A percentile compares a stretch with the other conserved stretches of the same genome.
phyloP scores from a whole-genome alignment of 192 early-diverging fungal species.

The Mortierella antarctica region DNA sequence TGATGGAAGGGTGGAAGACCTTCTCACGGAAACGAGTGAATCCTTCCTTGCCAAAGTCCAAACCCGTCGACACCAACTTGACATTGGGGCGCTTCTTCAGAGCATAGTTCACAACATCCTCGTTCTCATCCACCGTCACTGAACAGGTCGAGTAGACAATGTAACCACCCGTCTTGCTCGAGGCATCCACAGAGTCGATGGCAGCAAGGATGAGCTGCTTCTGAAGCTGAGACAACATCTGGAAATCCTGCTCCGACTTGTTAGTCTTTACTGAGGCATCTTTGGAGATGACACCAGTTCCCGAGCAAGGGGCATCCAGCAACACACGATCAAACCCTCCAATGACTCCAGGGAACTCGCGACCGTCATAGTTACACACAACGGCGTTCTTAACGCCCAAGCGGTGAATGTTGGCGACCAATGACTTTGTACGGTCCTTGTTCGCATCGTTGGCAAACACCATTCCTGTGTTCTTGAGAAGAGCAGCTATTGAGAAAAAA shows the following conservation, averaged over 20 bases:
- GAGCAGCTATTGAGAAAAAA: constrained; percentile 63
- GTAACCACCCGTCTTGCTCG: constrained; percentile 92
- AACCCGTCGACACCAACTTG: constrained; percentile 87
- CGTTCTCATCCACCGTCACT: constrained; percentile 97
- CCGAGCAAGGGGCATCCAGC: constrained; percentile 97
- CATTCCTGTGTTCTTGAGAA: constrained; percentile 97
- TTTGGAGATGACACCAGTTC: constrained; percentile 99
- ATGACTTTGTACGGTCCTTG: constrained; percentile 90
- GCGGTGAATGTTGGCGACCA: constrained; percentile 93
- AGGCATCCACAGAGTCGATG: constrained; percentile 97
- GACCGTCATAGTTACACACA: constrained; percentile 97
- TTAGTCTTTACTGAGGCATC: constrained; percentile 96
- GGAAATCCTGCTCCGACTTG: constrained; percentile 94
- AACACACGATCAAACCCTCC: constrained; percentile 98
- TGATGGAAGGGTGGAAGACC: constrained; percentile 84
- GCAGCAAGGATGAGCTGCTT: constrained; percentile 95
- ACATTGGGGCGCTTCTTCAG: constrained; percentile 93
- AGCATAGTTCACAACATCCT: constrained; percentile 96
- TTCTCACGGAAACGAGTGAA: constrained; percentile 91
- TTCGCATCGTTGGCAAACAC: constrained; percentile 98
- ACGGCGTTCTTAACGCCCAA: constrained; percentile 87
- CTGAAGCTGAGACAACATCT: constrained; percentile 91
- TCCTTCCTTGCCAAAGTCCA: constrained; percentile 96
- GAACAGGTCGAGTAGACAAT: constrained; percentile 99
- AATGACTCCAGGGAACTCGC: constrained; percentile 96